Evolutionary conservation across 78 protist species (phyloP), one percentile per base, ranked within the genome.

Genomic region (Isochrysis galbana): DNA sequence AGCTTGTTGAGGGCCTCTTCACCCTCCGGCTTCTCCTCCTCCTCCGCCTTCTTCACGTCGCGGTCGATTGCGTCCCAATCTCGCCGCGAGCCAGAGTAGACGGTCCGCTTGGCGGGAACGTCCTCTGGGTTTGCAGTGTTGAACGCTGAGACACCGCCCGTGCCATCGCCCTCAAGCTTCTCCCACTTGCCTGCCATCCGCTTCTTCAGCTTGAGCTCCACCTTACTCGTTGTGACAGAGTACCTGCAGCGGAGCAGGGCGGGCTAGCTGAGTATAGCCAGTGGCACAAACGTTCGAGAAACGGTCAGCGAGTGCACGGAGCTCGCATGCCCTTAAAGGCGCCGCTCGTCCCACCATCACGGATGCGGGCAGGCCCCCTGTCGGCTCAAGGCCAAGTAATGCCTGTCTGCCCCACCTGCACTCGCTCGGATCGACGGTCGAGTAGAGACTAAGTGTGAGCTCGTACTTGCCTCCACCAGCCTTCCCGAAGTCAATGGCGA

Each of bases 151-250:
- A 44, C 48, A 14, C 41, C 88, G 39, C 55, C 88, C 17, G 34
- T 38, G 88, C 88, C 88, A 4, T 1, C 1, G 54, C 88, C 88
- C 54, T 80, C 88, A 17, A 80, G 88, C 36, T 34, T 0, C n/a
- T 80, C 88, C 88, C 88, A 80, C 88, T 80, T 80, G 69, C 89
- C 90, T 0, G 94, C 61, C 48, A 90, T n/a, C 11, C 80, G 90
- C 84, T 96, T 96, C 91, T 96, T 90, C 51, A 96, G 69, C 46
- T 69, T 82, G 74, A 96, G 54, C 89, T 96, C 97, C 34, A 96
- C 22, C 88, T 80, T 80, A 34, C 54, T 0, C 38, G 46, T 4
- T 29, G 39, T 21, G 44, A 78, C 48, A 25, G 32, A 1, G 48
- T 41, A 41, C 87, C 22, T 42, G 87, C 87, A 23, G n/a, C n/a